These are phyloP conservation scores for Telopea speciosissima DNA, from an alignment of 177 flowering plant genomes.

Conservation along the genomic window DNA sequence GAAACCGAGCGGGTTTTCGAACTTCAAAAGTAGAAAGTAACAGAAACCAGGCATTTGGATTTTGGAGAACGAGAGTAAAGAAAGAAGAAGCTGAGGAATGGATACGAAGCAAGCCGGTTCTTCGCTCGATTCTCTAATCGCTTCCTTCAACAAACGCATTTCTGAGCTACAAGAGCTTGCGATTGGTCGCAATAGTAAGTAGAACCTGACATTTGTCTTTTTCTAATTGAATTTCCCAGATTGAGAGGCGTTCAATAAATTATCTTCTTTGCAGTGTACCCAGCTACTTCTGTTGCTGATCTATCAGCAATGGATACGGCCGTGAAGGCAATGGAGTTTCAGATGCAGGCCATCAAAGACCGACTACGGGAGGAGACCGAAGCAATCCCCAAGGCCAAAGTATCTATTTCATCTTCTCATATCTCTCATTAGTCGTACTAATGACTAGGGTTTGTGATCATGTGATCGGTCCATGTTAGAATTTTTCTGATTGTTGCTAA, in stretches of 20 bases:
- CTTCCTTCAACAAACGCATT: slow-evolving; percentile 68
- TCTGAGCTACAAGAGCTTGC: slow-evolving; percentile 81
- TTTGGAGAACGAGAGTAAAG: not conserved
- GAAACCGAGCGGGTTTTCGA: not conserved
- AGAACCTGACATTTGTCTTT: not conserved
- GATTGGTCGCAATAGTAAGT: slow-evolving; percentile 78
- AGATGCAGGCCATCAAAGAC: slow-evolving; percentile 65
- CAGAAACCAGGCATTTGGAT: too few relatives aligned
- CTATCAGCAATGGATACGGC: slow-evolving; percentile 62
- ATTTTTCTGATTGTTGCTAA: slow-evolving; percentile 7
- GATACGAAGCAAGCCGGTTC: slow-evolving; percentile 66
- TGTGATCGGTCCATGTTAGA: not conserved
- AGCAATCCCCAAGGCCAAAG: slow-evolving; percentile 85
- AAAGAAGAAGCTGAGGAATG: slow-evolving; percentile 31
- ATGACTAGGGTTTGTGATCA: not conserved
- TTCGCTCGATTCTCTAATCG: slow-evolving; percentile 61
- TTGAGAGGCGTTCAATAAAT: not conserved
- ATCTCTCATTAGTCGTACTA: too few relatives aligned
- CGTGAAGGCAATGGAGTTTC: slow-evolving; percentile 75
- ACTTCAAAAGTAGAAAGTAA: not conserved
- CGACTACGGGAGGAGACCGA: slow-evolving; percentile 65
- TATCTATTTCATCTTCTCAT: slow-evolving; percentile 2
- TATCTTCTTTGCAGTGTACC: slow-evolving; percentile 54
- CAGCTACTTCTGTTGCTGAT: slow-evolving; percentile 59
- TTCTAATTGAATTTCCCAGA: not conserved